phyloP scores from a whole-genome alignment of 352 stramenopile species.

The Elongisporangium senticosum region DNA sequence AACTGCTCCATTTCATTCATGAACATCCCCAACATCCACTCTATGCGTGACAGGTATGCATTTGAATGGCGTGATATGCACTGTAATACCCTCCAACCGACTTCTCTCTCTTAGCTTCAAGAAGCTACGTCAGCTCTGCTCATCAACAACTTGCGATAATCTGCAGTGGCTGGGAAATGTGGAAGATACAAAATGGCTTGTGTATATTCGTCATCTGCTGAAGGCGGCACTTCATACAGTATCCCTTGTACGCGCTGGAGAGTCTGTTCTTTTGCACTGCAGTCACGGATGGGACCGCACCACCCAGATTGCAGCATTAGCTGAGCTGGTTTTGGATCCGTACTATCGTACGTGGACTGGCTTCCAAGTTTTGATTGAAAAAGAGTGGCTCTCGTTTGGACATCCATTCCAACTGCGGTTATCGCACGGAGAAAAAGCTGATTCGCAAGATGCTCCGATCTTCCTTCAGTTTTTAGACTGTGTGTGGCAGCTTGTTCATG shows the following conservation, averaged over 20 bases:
- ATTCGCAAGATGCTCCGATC: conserved; percentile 78
- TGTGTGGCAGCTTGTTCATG: conserved; percentile 79
- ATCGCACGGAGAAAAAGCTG: conserved; percentile 70
- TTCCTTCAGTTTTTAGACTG: conserved; percentile 86
- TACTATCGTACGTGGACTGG: conserved; percentile 77
- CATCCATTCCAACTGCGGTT: conserved; percentile 79
- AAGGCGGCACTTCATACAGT: conserved; percentile 89
- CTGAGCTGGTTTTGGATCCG: conserved; percentile 69
- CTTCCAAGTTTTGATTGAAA: conserved; percentile 80
- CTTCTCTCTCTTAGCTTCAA: conserved; percentile 38
- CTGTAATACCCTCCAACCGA: not conserved
- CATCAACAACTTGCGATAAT: conserved; percentile 87
- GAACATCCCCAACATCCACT: conserved; percentile 99
- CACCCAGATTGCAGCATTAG: conserved; percentile 81
- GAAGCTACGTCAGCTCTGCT: conserved; percentile 62
- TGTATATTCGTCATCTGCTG: conserved; percentile 93
- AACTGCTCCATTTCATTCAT: conserved; percentile 95
- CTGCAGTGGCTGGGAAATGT: conserved; percentile 89
- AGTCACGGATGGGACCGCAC: conserved; percentile 87
- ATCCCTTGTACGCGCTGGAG: conserved; percentile 85
- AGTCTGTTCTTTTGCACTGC: conserved; percentile 78
- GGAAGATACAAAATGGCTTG: conserved; percentile 97
- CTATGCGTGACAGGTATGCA: conserved; percentile 91
- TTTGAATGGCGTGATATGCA: not conserved
- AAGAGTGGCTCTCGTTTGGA: conserved; percentile 80